Percentiles rank a stretch among this genome's conserved stretches.
phyloP scores from a whole-genome alignment of 148 eudicot species.

The Diospyros kaki region DNA sequence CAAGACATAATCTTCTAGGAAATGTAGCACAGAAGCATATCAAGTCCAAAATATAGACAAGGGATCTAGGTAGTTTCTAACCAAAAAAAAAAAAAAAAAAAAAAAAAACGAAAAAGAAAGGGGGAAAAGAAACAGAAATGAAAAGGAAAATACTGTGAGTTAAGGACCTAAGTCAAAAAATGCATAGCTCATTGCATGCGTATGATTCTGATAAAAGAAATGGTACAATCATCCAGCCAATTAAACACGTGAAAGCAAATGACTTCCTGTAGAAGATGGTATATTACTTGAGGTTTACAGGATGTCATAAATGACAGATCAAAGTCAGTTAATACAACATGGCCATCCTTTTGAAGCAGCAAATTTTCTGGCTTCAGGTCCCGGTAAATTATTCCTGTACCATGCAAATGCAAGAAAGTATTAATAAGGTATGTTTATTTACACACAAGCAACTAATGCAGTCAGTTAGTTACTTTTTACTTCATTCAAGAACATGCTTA shows the following conservation, averaged over 20 bases:
- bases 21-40: too few relatives aligned
- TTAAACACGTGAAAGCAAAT: background rate
- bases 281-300: slow-evolving; percentile 82
- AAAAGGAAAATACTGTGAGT: too few relatives aligned
- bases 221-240: background rate
- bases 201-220: slow-evolving; percentile 1
- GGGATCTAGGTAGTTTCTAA: too few relatives aligned
- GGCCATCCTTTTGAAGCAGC: slow-evolving; percentile 82
- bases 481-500: background rate
- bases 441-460: background rate
- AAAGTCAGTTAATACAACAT: slow-evolving; percentile 82
- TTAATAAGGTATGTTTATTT: background rate
- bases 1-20: too few relatives aligned
- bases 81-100: too few relatives aligned
- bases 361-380: slow-evolving; percentile 96
- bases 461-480: background rate
- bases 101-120: too few relatives aligned
- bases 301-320: slow-evolving; percentile 83
- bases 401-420: slow-evolving; percentile 10
- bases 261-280: background rate
- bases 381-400: slow-evolving; percentile 85
- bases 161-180: background rate
- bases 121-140: too few relatives aligned
- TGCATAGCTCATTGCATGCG: background rate
- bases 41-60: too few relatives aligned